Percentiles rank a stretch among this genome's conserved stretches.
Evolutionary conservation across 768 basidiomycete species (phyloP).

Genomic region (Candolleomyces eurysporus): DNA sequence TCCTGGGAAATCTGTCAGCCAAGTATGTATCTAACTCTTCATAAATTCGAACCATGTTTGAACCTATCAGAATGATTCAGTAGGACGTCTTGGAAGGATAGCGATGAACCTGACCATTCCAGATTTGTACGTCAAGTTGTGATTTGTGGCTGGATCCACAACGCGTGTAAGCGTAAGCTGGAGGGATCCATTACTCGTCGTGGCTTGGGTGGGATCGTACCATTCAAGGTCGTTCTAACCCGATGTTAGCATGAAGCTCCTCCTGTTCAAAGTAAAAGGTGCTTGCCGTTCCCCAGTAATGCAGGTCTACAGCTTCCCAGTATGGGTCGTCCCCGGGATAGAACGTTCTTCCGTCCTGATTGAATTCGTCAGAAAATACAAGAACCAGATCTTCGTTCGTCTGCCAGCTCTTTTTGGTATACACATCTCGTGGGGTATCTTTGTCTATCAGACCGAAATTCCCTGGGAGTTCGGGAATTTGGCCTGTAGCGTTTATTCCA

Average conservation of each 20-base stretch:
- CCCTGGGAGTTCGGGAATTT: slow-evolving; percentile 53
- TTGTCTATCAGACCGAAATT: slow-evolving; percentile 67
- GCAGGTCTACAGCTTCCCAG: slow-evolving; percentile 57
- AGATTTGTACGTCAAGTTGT: slow-evolving; percentile 67
- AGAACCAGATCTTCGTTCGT: slow-evolving; percentile 49
- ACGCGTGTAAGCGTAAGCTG: slow-evolving; percentile 63
- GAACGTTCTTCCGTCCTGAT: slow-evolving; percentile 66
- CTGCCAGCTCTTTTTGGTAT: slow-evolving; percentile 49
- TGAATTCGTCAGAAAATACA: slow-evolving; percentile 85
- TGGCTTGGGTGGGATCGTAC: slow-evolving; percentile 67
- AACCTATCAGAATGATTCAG: slow-evolving; percentile 18
- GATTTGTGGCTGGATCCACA: slow-evolving; percentile 34
- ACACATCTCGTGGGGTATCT: slow-evolving; percentile 61
- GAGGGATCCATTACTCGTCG: slow-evolving; percentile 67
- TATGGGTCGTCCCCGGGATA: slow-evolving; percentile 68
- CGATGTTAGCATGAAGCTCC: neutral
- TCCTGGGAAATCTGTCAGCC: slow-evolving; percentile 47
- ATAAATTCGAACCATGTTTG: slow-evolving; percentile 27
- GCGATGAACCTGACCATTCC: slow-evolving; percentile 40
- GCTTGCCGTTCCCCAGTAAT: slow-evolving; percentile 64
- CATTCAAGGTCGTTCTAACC: slow-evolving; percentile 64
- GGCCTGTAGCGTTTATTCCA: slow-evolving; percentile 68
- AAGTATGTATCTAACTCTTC: neutral
- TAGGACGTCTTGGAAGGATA: neutral
- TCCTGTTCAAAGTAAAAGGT: neutral